These are phyloP conservation scores for Crithidia brevicula DNA, from an alignment of 208 protist genomes.

Conservation along the genomic window DNA sequence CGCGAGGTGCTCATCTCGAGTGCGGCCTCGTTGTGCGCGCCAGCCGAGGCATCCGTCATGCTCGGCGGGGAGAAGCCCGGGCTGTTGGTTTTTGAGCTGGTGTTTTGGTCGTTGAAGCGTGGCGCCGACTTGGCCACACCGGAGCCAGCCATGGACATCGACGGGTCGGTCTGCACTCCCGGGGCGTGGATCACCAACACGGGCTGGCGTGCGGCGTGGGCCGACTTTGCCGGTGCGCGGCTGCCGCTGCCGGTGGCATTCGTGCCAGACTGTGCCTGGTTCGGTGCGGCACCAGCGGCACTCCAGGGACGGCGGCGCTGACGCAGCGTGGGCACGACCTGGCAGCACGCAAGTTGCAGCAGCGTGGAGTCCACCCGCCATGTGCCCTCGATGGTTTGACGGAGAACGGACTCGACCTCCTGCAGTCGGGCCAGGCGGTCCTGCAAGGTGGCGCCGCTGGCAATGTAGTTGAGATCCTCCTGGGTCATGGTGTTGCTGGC, in stretches of 20 bases:
- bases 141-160: constrained; percentile 18
- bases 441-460: constrained; percentile 32
- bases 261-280: background rate
- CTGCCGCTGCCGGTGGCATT: background rate
- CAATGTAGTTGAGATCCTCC: constrained; percentile 59
- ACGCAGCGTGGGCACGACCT: constrained; percentile 78
- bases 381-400: constrained; percentile 63
- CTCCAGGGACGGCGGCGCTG: constrained; percentile 39
- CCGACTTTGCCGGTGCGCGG: too few species aligned
- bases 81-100: background rate
- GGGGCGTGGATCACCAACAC: constrained; percentile 71
- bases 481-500: constrained; percentile 18
- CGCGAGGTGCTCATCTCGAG: constrained; percentile 14
- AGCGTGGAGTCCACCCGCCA: constrained; percentile 67
- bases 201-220: constrained; percentile 14
- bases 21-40: constrained; percentile 6
- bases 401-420: constrained; percentile 65
- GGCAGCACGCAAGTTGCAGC: constrained; percentile 51
- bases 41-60: background rate
- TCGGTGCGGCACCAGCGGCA: constrained; percentile 2
- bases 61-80: constrained; percentile 23
- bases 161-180: constrained; percentile 51
- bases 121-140: background rate
- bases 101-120: background rate
- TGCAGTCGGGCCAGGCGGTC: constrained; percentile 58